These are phyloP conservation scores for Jaltomata sinuosa DNA, from an alignment of 257 asterid species.

Conservation along the genomic window DNA sequence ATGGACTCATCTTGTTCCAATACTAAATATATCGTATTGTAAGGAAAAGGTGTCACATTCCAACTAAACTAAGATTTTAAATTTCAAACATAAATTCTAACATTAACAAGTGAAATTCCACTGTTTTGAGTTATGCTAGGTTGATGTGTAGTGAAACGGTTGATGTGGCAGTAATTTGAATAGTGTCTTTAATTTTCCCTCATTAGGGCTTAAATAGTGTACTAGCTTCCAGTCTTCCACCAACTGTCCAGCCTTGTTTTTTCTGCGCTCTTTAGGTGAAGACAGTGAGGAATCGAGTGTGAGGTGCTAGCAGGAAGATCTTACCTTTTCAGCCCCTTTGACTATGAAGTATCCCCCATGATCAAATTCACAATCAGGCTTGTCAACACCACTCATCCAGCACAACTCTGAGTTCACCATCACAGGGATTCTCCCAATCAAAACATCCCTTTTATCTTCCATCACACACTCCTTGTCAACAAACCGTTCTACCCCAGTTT, in stretches of 20 bases:
- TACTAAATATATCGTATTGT: not conserved
- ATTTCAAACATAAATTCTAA: not conserved
- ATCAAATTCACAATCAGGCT: conserved; percentile 75
- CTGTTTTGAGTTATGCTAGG: not conserved
- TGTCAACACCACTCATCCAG: conserved; percentile 43
- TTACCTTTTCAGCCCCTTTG: conserved; percentile 98
- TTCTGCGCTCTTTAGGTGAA: not conserved
- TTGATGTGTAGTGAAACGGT: not conserved
- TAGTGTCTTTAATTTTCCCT: not conserved
- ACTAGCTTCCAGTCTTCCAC: not conserved
- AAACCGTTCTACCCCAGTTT: conserved; percentile 48
- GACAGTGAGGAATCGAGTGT: not conserved
- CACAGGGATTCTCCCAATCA: conserved; percentile 77
- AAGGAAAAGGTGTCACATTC: not conserved
- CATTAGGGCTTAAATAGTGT: not conserved
- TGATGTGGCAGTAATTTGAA: not conserved
- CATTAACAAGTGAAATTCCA: not conserved
- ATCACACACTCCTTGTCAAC: conserved; percentile 35
- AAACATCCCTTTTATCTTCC: conserved; percentile 26
- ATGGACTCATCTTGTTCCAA: not conserved
- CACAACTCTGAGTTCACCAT: conserved; percentile 85
- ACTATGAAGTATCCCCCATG: conserved; percentile 86
- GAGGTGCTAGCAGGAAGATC: conserved; percentile 1
- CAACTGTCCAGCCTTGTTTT: not conserved
- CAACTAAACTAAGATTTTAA: not conserved